Evolutionary conservation across 345 rosid genomes (phyloP), one percentile per base, ranked within the genome.

Genomic region (Eutrema japonicum): DNA sequence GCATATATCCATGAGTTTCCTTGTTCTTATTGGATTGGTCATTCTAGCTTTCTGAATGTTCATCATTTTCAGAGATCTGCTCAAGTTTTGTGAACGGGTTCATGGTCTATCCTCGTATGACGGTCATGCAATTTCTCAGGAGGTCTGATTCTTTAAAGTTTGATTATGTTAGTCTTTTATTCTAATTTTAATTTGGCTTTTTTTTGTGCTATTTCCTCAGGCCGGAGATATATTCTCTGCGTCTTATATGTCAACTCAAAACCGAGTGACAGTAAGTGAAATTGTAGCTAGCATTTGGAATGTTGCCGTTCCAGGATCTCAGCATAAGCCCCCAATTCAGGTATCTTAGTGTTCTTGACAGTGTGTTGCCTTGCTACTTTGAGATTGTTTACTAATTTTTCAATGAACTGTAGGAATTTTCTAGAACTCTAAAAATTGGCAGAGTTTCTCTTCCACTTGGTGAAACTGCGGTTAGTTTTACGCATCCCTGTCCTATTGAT

Each of bases 31-130:
- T 74, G 2, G 33, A 45, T 69, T 62, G 41, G 50, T 46, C 38
- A 48, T 55, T 74, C 49, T 78, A 74, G 66, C 57, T 60, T 80
- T 33, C 52, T 83, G 30, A 68, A 81, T 45, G 22, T 62, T 69
- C 62, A 55, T 74, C 38, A 33, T 68, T 68, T 73, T 50, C 85
- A 94, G 98, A 88, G 98, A 94, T 84, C 88, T 94, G 64, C 87
- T 94, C 43, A 91, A 94, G 82, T 91, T 90, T 96, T 91, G 98
- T 83, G 93, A 87, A 72, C 83, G 98, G 71, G 85, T 94, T 78
- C 78, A 79, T 50, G 75, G 73, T 56, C 71, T 88, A 79, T 70
- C 95, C 49, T 70, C 85, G 48, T 66, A 73, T 50, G 88, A 88
- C 70, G 70, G 84, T 68, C 81, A 33, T 65, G 71, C 78, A 41